Base-by-base conservation (phyloP, 2,329 filamentous ascomycete genomes). In the Aspergillus sp. region DNA sequence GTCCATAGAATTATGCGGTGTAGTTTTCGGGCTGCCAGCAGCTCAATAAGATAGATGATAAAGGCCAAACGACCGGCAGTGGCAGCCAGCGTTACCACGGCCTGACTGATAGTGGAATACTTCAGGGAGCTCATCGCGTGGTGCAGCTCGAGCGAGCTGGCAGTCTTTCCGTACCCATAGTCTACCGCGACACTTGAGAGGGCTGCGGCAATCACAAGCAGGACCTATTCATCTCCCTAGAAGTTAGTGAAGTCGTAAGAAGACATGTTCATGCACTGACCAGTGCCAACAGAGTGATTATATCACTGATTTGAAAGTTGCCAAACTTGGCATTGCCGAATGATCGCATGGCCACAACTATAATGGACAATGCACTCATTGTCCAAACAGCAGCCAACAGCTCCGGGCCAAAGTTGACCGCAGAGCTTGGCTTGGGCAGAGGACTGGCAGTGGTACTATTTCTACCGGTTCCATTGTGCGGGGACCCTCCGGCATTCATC, bases 71-170 rank as follows among this genome's bases (percentile, higher is more conserved):
- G 52, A 2, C 52, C 52, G 23, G 38, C 38, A 2, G 52, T 55
- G 12, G 52, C 52, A 2, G 38, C 52, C 6, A 55, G n/a, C 2
- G 41, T 55, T 5, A 45, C 39, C 17, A 55, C 15, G 19, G 52
- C 52, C 6, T 55, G 41, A 8, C 38, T 38, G 10, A 55, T 45
- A 36, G 52, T 41, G 23, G 52, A 55, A 13, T 55, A 55, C n/a
- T 17, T n/a, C 5, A 55, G 17, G 9, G 38, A 28, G n/a, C 3
- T 43, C 38, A 30, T 21, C 1, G 17, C 28, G 17, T 21, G 25
- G 7, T 32, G 39, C 7, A 9, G 10, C 6, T 21, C 23, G 2
- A 45, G 25, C 25, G 39, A 9, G 25, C 5, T 30, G n/a, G 12
- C 36, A 6, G 23, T 47, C 5, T 47, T n/a, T 15, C 53, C 53